Evolutionary conservation across 768 basidiomycete genomes (phyloP), one percentile per base, ranked within the genome.

Genomic region (Sarcodon sp.): DNA sequence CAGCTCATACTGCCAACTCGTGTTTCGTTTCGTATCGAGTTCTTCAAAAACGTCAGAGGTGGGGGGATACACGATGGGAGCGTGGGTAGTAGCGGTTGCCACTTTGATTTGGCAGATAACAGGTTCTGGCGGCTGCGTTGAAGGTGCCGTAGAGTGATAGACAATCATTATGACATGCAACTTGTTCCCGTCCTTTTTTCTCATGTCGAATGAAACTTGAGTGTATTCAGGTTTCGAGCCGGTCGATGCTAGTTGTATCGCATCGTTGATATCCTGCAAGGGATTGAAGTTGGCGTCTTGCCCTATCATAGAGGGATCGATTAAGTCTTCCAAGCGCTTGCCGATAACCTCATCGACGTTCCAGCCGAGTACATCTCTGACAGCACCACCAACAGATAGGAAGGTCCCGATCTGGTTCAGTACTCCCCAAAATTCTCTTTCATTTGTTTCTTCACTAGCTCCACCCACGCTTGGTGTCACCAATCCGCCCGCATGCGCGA

Each of bases 1-100:
- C 44, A 93, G 69, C 66, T 91, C 88, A 55, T 90, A 94, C 66
- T 94, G 91, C 91, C 92, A 96, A 54, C 87, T 89, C 33, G 83
- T 82, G 9, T 76, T 80, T 4, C 82, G 67, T 11, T 65, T 62
- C 0, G 74, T 71, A 38, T 84, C 79, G 11, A 92, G 71, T 60
- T 87, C 86, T 36, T 77, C 78, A 52, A 89, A 90, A 13, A 90
- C 61, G 53, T 87, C 70, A 50, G 64, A 57, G 6, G 8, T 35
- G 7, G 41, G 21, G 1, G 57, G 27, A 36, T 56, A 60, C 32
- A 46, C 51, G 43, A 54, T 31, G 9, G 54, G 15, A 4, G 33
- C 39, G 11, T 41, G 27, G 13, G n/a, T 27, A 27, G 48, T 39
- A 15, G 33, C 37, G 31, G 56, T 50, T 45, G 47, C 34, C 12